Evolutionary conservation across 129 eudicot genomes (phyloP), one percentile per base, ranked within the genome.

Genomic region (Flaveria sonorensis): DNA sequence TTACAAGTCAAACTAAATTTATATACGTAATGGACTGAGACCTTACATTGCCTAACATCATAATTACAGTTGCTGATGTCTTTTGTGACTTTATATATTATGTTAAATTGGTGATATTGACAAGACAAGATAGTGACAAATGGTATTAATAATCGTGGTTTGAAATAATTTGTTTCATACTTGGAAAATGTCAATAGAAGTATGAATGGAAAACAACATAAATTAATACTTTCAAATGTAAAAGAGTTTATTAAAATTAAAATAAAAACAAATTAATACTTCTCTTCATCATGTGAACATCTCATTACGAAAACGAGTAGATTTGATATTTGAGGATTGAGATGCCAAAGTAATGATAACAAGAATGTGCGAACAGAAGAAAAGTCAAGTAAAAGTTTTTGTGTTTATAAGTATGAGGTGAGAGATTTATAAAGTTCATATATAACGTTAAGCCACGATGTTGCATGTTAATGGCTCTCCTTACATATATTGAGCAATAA

Each of bases 251-350:
- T 2, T 9, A 57, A n/a, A n/a, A n/a, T n/a, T 20, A 20, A 57
- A 57, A 20, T 9, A 59, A 7, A 55, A 7, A 10, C 11, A 18
- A 55, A 21, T 10, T 21, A 21, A 59, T 59, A 13, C 10, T 59
- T 59, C 6, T 10, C 14, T 21, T 57, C 15, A 43, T 48, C 39
- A 71, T 45, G 71, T 52, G 39, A 72, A 72, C 52, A 72, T 15
- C 5, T 12, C 30, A 55, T 36, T 12, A 36, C 13, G 39, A 55
- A 53, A 55, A 72, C 67, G 67, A 72, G 67, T 55, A 7, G 53
- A 72, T 72, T 72, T 72, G 67, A 70, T n/a, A 70, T 26, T 24
- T 48, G 13, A 48, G 60, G 23, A 47, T 69, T 70, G 14, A 70
- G 39, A 24, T 24, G 42, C 24, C 19, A 24, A 21, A 45, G 60